phyloP scores from a whole-genome alignment of 345 rosid species.

The Aquilaria yunnanensis region DNA sequence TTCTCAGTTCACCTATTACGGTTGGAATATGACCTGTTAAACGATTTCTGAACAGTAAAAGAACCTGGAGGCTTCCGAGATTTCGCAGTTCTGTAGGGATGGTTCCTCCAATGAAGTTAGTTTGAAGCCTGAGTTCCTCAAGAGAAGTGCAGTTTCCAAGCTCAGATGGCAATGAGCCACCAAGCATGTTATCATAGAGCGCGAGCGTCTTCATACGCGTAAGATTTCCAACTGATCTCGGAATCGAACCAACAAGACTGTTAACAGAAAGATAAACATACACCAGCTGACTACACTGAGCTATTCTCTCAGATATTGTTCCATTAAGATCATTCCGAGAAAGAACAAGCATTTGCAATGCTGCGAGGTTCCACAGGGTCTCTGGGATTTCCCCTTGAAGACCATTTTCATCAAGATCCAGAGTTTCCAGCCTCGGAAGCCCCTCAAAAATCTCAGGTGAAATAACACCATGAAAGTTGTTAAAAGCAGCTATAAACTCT shows the following conservation, averaged over 20 bases:
- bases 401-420: constrained; percentile 25
- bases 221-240: constrained; percentile 26
- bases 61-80: constrained; percentile 24
- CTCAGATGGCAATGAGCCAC: constrained; percentile 28
- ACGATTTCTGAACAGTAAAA: constrained; percentile 22
- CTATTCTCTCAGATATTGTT: constrained; percentile 31
- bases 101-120: constrained; percentile 25
- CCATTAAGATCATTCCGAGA: constrained; percentile 34
- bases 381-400: constrained; percentile 32
- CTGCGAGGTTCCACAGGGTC: constrained; percentile 28
- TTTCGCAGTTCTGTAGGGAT: constrained; percentile 26
- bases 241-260: constrained; percentile 29
- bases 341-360: constrained; percentile 25
- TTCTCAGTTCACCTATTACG: constrained; percentile 24
- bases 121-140: constrained; percentile 24
- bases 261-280: constrained; percentile 24
- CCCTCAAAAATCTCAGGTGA: constrained; percentile 20
- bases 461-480: constrained; percentile 22
- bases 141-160: constrained; percentile 38
- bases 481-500: constrained; percentile 22
- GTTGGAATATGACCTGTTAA: constrained; percentile 24
- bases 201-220: constrained; percentile 14
- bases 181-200: constrained; percentile 24
- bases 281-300: constrained; percentile 17
- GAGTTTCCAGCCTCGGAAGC: constrained; percentile 20